A percentile compares a stretch with the other conserved stretches of the same genome.
Evolutionary conservation across 192 early-diverging fungal species (phyloP).

Genomic region (Backusella circina): DNA sequence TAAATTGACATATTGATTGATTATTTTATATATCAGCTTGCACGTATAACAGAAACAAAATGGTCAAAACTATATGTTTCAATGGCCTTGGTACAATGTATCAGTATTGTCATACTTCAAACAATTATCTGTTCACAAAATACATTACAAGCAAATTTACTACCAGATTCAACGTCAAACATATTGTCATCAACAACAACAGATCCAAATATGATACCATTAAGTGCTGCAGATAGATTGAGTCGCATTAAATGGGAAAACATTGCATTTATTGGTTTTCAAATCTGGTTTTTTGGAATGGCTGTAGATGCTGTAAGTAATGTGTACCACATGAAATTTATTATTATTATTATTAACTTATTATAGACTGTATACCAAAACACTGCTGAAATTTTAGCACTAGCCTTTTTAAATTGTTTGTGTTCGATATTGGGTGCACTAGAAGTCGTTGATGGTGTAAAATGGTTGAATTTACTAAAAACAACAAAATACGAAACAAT

Average conservation of each 20-base stretch:
- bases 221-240: conserved; percentile 23
- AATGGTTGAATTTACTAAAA: conserved; percentile 22
- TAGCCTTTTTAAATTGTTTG: conserved; percentile 30
- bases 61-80: conserved; percentile 35
- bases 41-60: conserved; percentile 30
- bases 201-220: conserved; percentile 6
- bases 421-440: conserved; percentile 34
- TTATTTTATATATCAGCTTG: conserved; percentile 17
- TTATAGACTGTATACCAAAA: conserved; percentile 36
- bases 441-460: conserved; percentile 31
- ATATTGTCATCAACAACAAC: background rate
- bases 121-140: conserved; percentile 29
- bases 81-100: conserved; percentile 26
- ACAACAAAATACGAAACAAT: background rate
- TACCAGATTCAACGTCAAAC: background rate
- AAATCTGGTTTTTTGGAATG: conserved; percentile 36
- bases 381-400: conserved; percentile 31
- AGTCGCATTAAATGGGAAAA: conserved; percentile 41
- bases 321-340: background rate
- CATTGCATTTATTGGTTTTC: conserved; percentile 36
- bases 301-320: conserved; percentile 35
- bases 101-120: conserved; percentile 31
- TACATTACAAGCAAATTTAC: conserved; percentile 8
- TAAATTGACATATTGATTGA: background rate
- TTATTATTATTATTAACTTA: background rate